Percentiles rank a stretch among this genome's conserved stretches.
Conservation (phyloP, 345 rosid species). For the Luvunga scandens region DNA sequence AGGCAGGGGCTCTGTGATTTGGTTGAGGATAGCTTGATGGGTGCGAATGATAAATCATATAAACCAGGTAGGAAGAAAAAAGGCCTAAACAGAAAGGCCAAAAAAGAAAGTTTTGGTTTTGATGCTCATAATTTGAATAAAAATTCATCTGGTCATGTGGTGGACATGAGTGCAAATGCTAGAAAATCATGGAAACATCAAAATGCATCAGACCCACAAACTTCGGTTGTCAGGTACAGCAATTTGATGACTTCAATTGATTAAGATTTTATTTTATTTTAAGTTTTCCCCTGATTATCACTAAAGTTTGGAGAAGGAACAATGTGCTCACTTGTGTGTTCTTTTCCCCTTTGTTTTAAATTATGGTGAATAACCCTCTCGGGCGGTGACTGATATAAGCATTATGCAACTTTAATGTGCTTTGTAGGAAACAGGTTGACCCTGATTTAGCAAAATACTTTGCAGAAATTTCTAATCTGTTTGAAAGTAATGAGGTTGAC, state of each 20-base stretch:
- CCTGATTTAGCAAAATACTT: constrained; percentile 80
- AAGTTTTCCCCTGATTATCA: background rate
- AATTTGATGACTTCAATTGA: background rate
- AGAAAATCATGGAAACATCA: constrained; percentile 36
- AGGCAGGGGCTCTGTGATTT: constrained; percentile 23
- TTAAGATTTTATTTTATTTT: background rate
- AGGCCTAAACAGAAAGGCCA: constrained; percentile 50
- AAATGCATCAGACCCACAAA: constrained; percentile 38
- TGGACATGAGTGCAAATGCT: constrained; percentile 18
- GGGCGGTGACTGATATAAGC: background rate
- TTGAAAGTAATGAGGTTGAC: constrained; percentile 71
- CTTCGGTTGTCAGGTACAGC: constrained; percentile 55
- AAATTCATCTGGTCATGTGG: constrained; percentile 24
- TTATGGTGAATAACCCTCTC: background rate
- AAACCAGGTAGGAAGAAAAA: constrained; percentile 38
- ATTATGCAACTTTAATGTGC: background rate
- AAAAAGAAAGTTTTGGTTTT: constrained; percentile 41
- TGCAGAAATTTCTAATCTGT: constrained; percentile 73
- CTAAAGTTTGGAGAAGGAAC: background rate
- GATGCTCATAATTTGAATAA: constrained; percentile 42
- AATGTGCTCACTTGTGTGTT: background rate
- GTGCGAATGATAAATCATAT: constrained; percentile 42
- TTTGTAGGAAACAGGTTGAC: constrained; percentile 78
- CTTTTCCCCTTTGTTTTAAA: background rate
- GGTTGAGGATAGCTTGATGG: constrained; percentile 44